Conservation (phyloP, 768 basidiomycete genomes). For the Sistotremastrum niveocremeum region DNA sequence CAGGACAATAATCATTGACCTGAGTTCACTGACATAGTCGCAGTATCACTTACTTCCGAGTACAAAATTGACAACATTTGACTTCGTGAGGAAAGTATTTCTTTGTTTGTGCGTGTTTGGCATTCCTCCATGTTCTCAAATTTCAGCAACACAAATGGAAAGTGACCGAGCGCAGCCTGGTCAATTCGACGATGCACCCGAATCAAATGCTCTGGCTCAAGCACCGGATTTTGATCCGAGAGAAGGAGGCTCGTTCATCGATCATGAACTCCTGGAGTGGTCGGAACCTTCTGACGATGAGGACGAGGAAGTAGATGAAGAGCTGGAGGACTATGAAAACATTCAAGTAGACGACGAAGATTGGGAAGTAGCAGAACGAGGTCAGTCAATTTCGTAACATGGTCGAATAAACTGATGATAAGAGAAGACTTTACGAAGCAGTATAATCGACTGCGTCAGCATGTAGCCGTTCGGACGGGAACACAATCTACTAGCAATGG, state of each 20-base stretch:
- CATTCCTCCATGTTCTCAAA: too few species aligned
- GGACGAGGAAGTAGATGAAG: conserved; percentile 25
- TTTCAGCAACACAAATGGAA: too few species aligned
- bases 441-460: conserved; percentile 88
- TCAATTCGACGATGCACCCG: conserved; percentile 51
- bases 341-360: conserved; percentile 73
- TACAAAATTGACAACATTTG: too few species aligned
- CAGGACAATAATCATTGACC: too few species aligned
- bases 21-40: too few species aligned
- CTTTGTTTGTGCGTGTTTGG: too few species aligned
- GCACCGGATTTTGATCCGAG: conserved; percentile 11
- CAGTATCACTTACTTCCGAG: too few species aligned
- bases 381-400: conserved; percentile 24
- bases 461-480: conserved; percentile 75
- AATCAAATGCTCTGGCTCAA: conserved; percentile 11
- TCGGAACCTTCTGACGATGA: conserved; percentile 21
- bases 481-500: conserved; percentile 16
- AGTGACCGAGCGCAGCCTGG: conserved; percentile 15
- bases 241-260: conserved; percentile 20
- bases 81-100: too few species aligned
- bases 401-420: neutral
- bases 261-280: conserved; percentile 17
- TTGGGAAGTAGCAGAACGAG: conserved; percentile 77
- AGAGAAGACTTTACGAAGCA: conserved; percentile 91
- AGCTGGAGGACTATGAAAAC: conserved; percentile 36